Base-by-base conservation (phyloP, 306 rosid species). In the Casuarina glauca region DNA sequence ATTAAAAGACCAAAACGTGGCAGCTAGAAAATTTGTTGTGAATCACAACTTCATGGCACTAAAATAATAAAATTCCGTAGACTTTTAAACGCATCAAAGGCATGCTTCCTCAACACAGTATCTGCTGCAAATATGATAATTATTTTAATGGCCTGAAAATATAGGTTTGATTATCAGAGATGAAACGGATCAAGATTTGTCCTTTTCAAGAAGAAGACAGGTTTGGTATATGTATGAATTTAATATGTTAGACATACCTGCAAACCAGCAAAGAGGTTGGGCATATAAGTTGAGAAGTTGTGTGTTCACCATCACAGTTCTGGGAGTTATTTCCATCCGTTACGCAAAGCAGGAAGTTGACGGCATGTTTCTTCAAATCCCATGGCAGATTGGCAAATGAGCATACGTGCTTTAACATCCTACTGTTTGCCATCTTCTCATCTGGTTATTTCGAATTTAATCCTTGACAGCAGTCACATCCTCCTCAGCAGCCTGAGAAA, bases 371-470 rank as follows among this genome's bases (percentile, higher is more conserved):
- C 90, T 91, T 93, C 48, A 93, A 69, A 60, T 91, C 91, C 96
- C 96, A 91, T 20, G 97, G 92, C 26, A 95, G 82, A 84, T 76
- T 80, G 53, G 77, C 76, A 76, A 84, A 87, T 83, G 88, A 78
- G 74, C 87, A 90, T 49, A 84, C 84, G 78, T 86, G 90, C 86
- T 90, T 91, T 53, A 90, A 69, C 85, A 82, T 84, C 97, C 94
- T 76, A 95, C 73, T 74, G 99, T 97, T 78, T 87, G 86, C 97
- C 96, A 93, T 86, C 99, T 91, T 86, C 85, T 83, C 48, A 79
- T 85, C 70, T 54, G 94, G 82, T 87, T 80, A 75, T 77, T 78
- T 62, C 75, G 64, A 74, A 93, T 96, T 76, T 90, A 89, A 74
- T 85, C 83, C 82, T 85, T 81, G 78, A 95, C 61, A 54, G 77